Base-by-base conservation (phyloP, 2,329 filamentous ascomycete species). In the Colletotrichum endophyticum region DNA sequence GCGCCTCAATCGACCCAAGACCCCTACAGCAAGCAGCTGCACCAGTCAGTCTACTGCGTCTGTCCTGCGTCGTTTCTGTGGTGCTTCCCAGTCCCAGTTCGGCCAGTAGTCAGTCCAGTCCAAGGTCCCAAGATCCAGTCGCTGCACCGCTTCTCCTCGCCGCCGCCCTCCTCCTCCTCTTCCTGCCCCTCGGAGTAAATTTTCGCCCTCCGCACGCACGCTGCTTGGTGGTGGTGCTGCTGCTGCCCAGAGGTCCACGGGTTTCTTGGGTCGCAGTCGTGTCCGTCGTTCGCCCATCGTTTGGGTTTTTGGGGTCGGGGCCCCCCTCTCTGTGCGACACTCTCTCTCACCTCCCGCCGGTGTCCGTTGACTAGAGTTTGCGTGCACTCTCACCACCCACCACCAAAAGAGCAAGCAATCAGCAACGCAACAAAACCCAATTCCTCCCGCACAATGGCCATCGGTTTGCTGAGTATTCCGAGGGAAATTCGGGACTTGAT, bases 401-500 rank as follows among this genome's bases (percentile, higher is more conserved):
- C 30, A 59, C 34, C 44, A 36, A 63, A 22, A 34, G 15, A 61
- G 28, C 6, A 7, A 1, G 28, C 30, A 49, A 61, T 27, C 34
- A 66, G 44, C 70, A 57, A 53, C 44, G 57, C 73, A 28, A 61
- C 30, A 2, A 61, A 61, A 36, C 22, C 19, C 27, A 22, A 49
- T 59, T 39, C 63, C 59, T 36, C 30, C 64, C 25, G 53, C 68
- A 64, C 63, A 28, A 78, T 78, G 77, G 56, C 72, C 22, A n/a
- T 59, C 66, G 73, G 73, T 15, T 69, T 78, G 61, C 66, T 78
- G 36, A 71, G 62, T 32, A 76, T 78, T 62, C 72, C 77, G 15
- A 74, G 75, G 68, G 77, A 78, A 32, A 57, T 78, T 39, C 77
- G 77, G 61, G 77, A 78, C 59, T 63, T 70, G 39, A 78, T 78